Percentiles rank a stretch among this genome's conserved stretches.
Conservation (phyloP, 176 grass and related monocot species). For the Triticum monococcum region DNA sequence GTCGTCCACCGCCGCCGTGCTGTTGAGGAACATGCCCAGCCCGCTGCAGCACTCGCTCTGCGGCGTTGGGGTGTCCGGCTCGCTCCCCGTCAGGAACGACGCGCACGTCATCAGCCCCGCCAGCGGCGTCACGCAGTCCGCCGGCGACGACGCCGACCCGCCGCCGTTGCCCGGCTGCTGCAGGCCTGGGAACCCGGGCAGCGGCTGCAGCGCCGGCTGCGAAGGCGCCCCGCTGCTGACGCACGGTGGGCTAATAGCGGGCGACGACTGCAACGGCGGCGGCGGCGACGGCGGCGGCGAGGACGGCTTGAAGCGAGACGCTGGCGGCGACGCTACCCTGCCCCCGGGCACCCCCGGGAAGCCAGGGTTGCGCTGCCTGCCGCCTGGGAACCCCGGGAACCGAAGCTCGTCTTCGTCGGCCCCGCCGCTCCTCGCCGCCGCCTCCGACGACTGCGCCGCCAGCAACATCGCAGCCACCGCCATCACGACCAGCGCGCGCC, state of each 20-base stretch:
- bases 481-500: neutral
- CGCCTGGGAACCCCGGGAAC: conserved; percentile 17
- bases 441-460: conserved; percentile 6
- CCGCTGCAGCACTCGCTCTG: conserved; percentile 45
- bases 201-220: neutral
- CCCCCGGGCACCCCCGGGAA: conserved; percentile 26
- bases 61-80: conserved; percentile 39
- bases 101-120: conserved; percentile 53
- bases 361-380: conserved; percentile 24
- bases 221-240: neutral
- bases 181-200: conserved; percentile 38
- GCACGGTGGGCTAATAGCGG: neutral
- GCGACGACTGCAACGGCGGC: neutral
- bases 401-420: neutral
- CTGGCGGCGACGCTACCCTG: neutral
- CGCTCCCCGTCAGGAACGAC: conserved; percentile 46
- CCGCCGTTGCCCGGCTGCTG: conserved; percentile 25
- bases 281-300: neutral
- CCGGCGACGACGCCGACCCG: neutral
- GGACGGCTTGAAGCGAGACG: neutral
- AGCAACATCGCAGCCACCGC: neutral
- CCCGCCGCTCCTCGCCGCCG: neutral
- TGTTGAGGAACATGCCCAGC: conserved; percentile 40
- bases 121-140: conserved; percentile 49
- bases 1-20: conserved; percentile 3